Base-by-base conservation (phyloP, 2,329 filamentous ascomycete species). In the Dryadomyces quercivorus region DNA sequence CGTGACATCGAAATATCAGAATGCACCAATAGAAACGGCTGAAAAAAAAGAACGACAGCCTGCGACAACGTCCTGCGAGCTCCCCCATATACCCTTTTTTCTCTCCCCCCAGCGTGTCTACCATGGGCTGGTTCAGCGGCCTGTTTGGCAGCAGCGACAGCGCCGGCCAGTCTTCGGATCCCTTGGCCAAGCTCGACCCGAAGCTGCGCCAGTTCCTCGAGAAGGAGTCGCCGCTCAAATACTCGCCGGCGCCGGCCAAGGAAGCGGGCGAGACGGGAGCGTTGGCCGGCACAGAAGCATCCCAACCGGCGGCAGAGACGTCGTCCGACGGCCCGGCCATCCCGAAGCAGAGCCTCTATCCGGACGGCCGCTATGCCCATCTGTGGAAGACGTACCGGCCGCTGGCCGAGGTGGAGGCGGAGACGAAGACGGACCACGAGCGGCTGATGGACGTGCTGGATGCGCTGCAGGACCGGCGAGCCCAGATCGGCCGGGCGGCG, bases 331-430 rank as follows among this genome's bases (percentile, higher is more conserved):
- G 21, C 5, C n/a, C 47, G 3, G 40, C 10, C 3, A 73, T 80
- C 6, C 79, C 78, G 1, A 61, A 64, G 1, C 71, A 75, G 59
- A 80, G 76, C 61, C 68, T 80, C 22, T 82, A 74, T 64, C 76
- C 73, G 55, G 79, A 82, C 63, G 79, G 79, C n/a, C 75, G 79
- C 47, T 82, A 82, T 69, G 89, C 91, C 55, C 80, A 97, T 66
- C 75, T 98, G 36, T 98, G 93, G 93, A 92, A 90, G 70, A 88
- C 80, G 56, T 98, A 98, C 75, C 79, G 79, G 56, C 84, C 92
- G 9, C 81, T 87, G 52, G 66, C 74, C 40, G 75, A 86, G 55
- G 72, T 94, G 57, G 85, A 92, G 63, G 75, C 79, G 50, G 81
- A 81, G 57, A 75, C 76, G 20, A 86, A 86, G 66, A 81, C 80